Evolutionary conservation across 2,329 filamentous ascomycete species (phyloP).

Genomic region (Fusarium penzigii): DNA sequence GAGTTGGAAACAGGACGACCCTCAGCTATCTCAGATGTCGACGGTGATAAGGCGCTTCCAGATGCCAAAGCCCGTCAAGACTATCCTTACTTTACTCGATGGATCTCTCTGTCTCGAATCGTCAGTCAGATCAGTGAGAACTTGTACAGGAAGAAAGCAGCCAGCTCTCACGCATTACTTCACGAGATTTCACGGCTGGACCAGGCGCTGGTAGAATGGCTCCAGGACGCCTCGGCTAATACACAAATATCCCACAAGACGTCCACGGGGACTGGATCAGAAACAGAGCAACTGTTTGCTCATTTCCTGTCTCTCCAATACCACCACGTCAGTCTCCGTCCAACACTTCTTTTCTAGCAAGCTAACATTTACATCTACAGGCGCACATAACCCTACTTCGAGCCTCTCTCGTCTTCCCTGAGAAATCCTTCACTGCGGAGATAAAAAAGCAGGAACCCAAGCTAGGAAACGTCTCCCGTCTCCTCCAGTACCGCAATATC

Average conservation of each 20-base stretch:
- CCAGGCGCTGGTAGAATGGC: slow-evolving; percentile 20
- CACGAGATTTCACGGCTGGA: slow-evolving; percentile 16
- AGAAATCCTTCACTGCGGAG: slow-evolving; percentile 15
- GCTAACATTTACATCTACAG: slow-evolving; percentile 1
- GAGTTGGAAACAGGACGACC: slow-evolving; percentile 21
- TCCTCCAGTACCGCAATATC: slow-evolving; percentile 19
- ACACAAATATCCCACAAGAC: slow-evolving; percentile 12
- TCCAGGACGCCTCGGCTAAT: slow-evolving; percentile 11
- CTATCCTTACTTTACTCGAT: slow-evolving; percentile 13
- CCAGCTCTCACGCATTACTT: slow-evolving; percentile 12
- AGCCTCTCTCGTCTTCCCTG: slow-evolving; percentile 21
- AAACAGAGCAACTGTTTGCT: slow-evolving; percentile 8
- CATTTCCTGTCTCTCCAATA: slow-evolving; percentile 21
- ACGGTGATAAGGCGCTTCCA: slow-evolving; percentile 18
- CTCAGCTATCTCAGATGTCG: slow-evolving; percentile 18
- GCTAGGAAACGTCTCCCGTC: slow-evolving; percentile 4
- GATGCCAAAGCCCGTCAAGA: slow-evolving; percentile 3
- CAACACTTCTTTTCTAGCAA: rapidly evolving
- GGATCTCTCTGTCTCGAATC: slow-evolving; percentile 17
- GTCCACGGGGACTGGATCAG: slow-evolving; percentile 1
- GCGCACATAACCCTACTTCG: slow-evolving; percentile 22
- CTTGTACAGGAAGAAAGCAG: slow-evolving; percentile 16
- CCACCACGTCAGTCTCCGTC: slow-evolving; percentile 8
- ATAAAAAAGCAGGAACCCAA: slow-evolving; percentile 17
- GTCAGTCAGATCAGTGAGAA: slow-evolving; percentile 24